These are phyloP conservation scores for Hygrocybe punicea DNA, from an alignment of 768 basidiomycete species.

Conservation along the genomic window DNA sequence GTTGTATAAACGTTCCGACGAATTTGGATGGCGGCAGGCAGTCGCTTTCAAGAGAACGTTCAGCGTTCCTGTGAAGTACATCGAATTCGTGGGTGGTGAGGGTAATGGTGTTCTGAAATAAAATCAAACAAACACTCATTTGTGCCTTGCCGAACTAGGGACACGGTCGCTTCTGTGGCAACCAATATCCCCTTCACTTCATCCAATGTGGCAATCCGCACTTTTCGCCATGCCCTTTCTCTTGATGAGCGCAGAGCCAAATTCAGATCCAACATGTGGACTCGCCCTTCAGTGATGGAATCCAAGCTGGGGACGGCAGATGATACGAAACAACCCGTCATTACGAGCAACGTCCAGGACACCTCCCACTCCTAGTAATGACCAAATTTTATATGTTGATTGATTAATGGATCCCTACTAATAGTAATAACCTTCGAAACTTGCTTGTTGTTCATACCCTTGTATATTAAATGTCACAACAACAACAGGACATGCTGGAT, in stretches of 20 bases:
- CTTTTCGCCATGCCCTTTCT: constrained; percentile 63
- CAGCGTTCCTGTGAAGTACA: constrained; percentile 41
- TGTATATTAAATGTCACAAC: no score
- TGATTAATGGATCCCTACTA: no score
- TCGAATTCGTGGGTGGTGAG: constrained; percentile 51
- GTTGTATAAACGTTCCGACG: constrained; percentile 46
- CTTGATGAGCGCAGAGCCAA: constrained; percentile 48
- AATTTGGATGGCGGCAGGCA: constrained; percentile 43
- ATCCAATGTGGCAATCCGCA: constrained; percentile 41
- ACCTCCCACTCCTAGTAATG: no score
- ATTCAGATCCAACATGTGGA: constrained; percentile 48
- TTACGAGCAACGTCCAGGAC: constrained; percentile 32
- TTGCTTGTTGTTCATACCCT: no score
- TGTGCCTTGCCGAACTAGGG: constrained; percentile 34
- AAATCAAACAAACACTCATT: not conserved
- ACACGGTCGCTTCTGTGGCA: constrained; percentile 55
- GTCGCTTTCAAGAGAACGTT: constrained; percentile 50
- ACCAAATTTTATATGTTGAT: no score
- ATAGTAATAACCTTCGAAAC: no score
- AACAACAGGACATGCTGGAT: no score
- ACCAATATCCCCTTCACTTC: constrained; percentile 49
- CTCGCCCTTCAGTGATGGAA: no score
- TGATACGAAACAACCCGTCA: constrained; percentile 6
- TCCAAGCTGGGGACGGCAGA: no score
- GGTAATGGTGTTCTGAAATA: not conserved